Evolutionary conservation across 2,329 filamentous ascomycete species (phyloP), one percentile per base, ranked within the genome.

Genomic region (Didymella sp.): DNA sequence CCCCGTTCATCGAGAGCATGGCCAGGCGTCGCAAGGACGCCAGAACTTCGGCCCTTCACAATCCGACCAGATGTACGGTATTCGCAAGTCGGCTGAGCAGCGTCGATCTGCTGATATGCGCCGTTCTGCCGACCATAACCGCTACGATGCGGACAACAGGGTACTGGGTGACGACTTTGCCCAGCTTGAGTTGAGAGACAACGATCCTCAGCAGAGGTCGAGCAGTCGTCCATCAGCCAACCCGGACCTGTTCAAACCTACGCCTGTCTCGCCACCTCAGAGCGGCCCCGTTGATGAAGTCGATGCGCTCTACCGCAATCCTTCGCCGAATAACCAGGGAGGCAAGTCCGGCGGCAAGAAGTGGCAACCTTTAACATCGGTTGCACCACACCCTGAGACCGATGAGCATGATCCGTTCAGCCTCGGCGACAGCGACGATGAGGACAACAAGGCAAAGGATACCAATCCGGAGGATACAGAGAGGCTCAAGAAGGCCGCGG

Each of bases 401-500:
- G 92, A 79, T 21, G 81, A 98, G 66, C 94, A 96, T 68, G 95
- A 99, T 72, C 95, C 95, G 0, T 99, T 99, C 79, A 97, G 92
- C 70, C 84, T 99, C 13, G 95, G 95, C 5, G 94, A 98, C 68
- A 96, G 92, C 70, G 94, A 98, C 66, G 95, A 99, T 77, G 89
- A 89, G 66, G 91, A 93, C 50, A 77, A 81, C 15, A 95, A 92
- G 78, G 83, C 84, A 44, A 88, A 87, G 73, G 86, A 87, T 55
- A 69, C 80, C 44, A 80, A 81, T 52, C 76, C 82, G 49, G 82
- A 87, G 57, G 82, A 82, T 57, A 81, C 74, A 1, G 79, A 81
- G 66, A 67, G 80, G 49, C 64, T 81, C 58, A 85, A 85, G 74
- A 77, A 79, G 62, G 74, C 77, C 19, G 81, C 81, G 7, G 74